Base-by-base conservation (phyloP, 2,329 filamentous ascomycete genomes). In the Clarireedia hainanense region DNA sequence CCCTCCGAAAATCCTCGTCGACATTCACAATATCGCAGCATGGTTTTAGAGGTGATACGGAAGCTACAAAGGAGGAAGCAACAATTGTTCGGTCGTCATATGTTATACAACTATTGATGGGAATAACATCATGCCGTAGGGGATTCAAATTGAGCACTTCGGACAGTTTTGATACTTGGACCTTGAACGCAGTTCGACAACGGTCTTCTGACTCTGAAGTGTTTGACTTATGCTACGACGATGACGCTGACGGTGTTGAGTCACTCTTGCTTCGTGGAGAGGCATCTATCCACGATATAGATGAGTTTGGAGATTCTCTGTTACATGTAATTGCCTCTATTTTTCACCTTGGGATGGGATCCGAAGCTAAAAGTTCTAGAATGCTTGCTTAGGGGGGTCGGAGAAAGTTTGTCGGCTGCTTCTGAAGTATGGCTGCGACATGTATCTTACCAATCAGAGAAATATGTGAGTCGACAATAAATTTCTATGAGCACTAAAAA, bases 271-370 rank as follows among this genome's bases (percentile, higher is more conserved):
- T 37, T 43, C 24, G 20, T 6, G 54, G 57, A 1, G 30, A 57
- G 17, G 55, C 58, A 45, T 60, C 54, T 5, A 5, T 60, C 12
- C 52, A 52, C 42, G 57, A 60, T 49, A 14, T 52, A 4, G n/a
- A 56, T 10, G 47, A 48, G 7, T 0, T 6, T 0, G 58, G 51
- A n/a, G 0, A 6, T 4, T 51, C 57, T 15, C 51, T 55, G n/a
- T 17, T 59, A 42, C 58, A 59, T 45, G 51, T 60, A 43, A 42
- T 36, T 9, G 7, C 40, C 30, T 34, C 27, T 30, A 7, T 10
- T 10, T 30, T 7, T 30, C 27, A 10, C 27, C 27, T 3, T 30
- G 27, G 30, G 30, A 30, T 30, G 27, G 30, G 30, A 34, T 34
- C 30, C 10, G 2, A 34, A 5, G 10, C 30, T 34, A 34, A 34